Conservation (phyloP, 306 rosid genomes). For the Spatholobus suberectus region DNA sequence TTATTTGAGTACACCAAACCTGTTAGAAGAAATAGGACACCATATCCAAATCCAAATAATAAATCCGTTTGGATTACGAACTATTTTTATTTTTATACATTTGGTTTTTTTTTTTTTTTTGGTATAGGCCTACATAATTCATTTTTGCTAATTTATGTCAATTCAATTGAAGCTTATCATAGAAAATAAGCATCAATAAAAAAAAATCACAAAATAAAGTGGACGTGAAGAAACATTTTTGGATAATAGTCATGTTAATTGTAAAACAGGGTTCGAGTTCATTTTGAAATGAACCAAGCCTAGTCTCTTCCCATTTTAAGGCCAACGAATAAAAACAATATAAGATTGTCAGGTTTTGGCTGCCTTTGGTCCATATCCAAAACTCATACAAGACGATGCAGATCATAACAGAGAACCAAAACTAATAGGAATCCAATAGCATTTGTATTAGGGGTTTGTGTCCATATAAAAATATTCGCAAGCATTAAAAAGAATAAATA, state of each 20-base stretch:
- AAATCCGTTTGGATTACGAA: too few relatives aligned
- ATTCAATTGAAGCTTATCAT: slow-evolving; percentile 13
- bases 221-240: background rate
- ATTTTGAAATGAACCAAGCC: slow-evolving; percentile 23
- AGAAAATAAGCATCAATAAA: background rate
- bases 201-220: slow-evolving; percentile 11
- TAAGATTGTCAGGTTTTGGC: background rate
- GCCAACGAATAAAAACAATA: background rate
- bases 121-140: too few relatives aligned
- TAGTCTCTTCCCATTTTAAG: slow-evolving; percentile 1
- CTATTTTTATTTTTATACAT: too few relatives aligned
- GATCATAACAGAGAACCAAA: background rate
- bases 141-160: background rate
- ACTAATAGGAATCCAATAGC: background rate
- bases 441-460: background rate
- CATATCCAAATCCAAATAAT: too few relatives aligned
- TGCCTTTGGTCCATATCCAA: background rate
- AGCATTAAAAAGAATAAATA: background rate
- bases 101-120: too few relatives aligned
- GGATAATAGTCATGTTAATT: background rate
- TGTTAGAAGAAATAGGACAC: too few relatives aligned
- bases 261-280: slow-evolving; percentile 29
- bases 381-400: background rate
- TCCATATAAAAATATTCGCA: slow-evolving; percentile 5
- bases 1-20: too few relatives aligned